Evolutionary conservation across 1,284 basidiomycete species (phyloP).

Genomic region (Vanrija humicola): DNA sequence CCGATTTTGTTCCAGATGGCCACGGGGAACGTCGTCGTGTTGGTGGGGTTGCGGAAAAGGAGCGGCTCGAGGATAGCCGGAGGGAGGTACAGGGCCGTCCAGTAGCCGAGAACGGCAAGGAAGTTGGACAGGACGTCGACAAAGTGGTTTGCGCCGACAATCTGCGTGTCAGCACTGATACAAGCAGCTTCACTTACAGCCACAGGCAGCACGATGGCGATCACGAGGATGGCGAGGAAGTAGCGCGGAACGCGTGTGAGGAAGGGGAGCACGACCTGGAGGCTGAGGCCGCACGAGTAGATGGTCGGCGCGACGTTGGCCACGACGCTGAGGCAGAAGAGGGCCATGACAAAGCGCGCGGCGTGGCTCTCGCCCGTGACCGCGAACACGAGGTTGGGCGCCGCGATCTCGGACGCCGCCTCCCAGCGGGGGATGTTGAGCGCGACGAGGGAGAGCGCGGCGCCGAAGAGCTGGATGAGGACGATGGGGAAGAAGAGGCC

Average conservation of each 20-base stretch:
- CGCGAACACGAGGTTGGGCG: slow-evolving; percentile 69
- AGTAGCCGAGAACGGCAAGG: slow-evolving; percentile 47
- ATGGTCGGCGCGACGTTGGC: slow-evolving; percentile 79
- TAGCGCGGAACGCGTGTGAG: slow-evolving; percentile 67
- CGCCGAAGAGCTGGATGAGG: slow-evolving; percentile 68
- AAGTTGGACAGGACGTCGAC: slow-evolving; percentile 44
- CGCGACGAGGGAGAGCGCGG: slow-evolving; percentile 54
- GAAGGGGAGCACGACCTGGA: slow-evolving; percentile 71
- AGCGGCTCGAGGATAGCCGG: slow-evolving; percentile 43
- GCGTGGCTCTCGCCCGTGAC: slow-evolving; percentile 59
- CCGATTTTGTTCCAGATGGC: slow-evolving; percentile 39
- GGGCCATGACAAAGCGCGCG: slow-evolving; percentile 80
- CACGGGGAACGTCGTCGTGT: slow-evolving; percentile 33
- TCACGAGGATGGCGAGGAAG: slow-evolving; percentile 74
- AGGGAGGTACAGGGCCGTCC: slow-evolving; percentile 47
- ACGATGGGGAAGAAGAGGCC: slow-evolving; percentile 69
- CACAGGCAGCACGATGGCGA: slow-evolving; percentile 60
- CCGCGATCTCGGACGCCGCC: slow-evolving; percentile 57
- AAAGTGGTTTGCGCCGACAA: slow-evolving; percentile 38
- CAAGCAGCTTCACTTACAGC: slow-evolving; percentile 9
- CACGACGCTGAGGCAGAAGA: slow-evolving; percentile 58
- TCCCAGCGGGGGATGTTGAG: slow-evolving; percentile 64
- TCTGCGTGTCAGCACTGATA: background rate
- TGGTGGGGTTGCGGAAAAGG: slow-evolving; percentile 43
- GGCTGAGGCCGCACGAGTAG: slow-evolving; percentile 76